These are phyloP conservation scores for Draba incana DNA, from an alignment of 345 rosid genomes.

Conservation along the genomic window DNA sequence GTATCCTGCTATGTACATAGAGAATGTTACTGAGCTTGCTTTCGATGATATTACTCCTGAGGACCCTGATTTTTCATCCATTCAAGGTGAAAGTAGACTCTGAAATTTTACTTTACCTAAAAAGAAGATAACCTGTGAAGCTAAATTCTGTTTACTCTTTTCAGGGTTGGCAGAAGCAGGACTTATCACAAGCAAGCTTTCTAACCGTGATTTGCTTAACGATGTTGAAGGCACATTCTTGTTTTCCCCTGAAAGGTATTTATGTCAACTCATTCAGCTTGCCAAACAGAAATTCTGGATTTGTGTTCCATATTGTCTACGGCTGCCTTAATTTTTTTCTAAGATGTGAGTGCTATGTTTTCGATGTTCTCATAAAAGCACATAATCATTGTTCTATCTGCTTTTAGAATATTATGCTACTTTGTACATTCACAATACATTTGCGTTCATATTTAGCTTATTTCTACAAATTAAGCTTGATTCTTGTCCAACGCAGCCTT, in stretches of 20 bases:
- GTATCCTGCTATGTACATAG: constrained; percentile 95
- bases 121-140: not conserved
- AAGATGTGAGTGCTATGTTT: constrained; percentile 10
- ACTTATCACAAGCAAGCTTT: constrained; percentile 93
- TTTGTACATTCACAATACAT: constrained; percentile 7
- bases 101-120: not conserved
- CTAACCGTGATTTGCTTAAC: constrained; percentile 65
- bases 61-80: constrained; percentile 89
- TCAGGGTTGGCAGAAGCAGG: constrained; percentile 99
- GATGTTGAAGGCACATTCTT: constrained; percentile 55
- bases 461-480: constrained; percentile 18
- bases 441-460: constrained; percentile 17
- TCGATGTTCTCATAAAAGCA: constrained; percentile 8
- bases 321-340: constrained; percentile 1
- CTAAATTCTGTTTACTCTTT: constrained; percentile 41
- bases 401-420: not conserved
- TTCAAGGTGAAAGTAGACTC: constrained; percentile 69
- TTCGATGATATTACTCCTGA: constrained; percentile 84
- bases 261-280: constrained; percentile 15
- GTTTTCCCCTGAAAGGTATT: constrained; percentile 88
- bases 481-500: constrained; percentile 55
- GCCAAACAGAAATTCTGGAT: not conserved
- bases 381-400: not conserved
- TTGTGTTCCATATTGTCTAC: not conserved
- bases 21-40: constrained; percentile 86